These are phyloP conservation scores for Collybia sp. DNA, from an alignment of 768 basidiomycete species.

Conservation along the genomic window DNA sequence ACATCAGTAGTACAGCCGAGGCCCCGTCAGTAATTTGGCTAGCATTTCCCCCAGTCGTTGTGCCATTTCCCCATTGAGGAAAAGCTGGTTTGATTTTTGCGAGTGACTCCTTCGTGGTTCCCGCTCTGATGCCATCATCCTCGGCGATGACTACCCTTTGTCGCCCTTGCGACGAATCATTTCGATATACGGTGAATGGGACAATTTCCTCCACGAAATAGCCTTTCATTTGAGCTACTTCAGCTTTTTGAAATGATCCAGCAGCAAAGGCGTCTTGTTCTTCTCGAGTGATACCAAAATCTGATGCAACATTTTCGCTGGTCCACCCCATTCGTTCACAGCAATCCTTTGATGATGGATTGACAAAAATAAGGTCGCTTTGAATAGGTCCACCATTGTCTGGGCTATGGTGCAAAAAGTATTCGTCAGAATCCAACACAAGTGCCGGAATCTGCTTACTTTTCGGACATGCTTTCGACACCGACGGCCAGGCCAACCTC, in stretches of 20 bases:
- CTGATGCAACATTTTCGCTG: conserved; percentile 77
- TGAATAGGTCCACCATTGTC: conserved; percentile 57
- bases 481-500: conserved; percentile 78
- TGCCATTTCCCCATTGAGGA: conserved; percentile 72
- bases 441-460: conserved; percentile 33
- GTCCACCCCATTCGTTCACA: conserved; percentile 85
- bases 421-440: not conserved
- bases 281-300: conserved; percentile 67
- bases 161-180: conserved; percentile 50
- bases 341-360: conserved; percentile 56
- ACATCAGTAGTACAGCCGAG: conserved; percentile 81
- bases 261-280: conserved; percentile 77
- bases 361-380: conserved; percentile 56
- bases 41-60: conserved; percentile 83
- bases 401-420: conserved; percentile 36
- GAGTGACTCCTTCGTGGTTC: conserved; percentile 64
- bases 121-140: conserved; percentile 77
- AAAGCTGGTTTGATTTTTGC: conserved; percentile 70
- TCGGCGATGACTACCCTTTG: conserved; percentile 50
- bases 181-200: conserved; percentile 64
- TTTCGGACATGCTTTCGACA: conserved; percentile 83
- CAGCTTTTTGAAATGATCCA: conserved; percentile 73
- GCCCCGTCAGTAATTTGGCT: conserved; percentile 84
- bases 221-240: conserved; percentile 64
- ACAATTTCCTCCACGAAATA: conserved; percentile 68